Evolutionary conservation across 495 filamentous ascomycete genomes (phyloP).

Genomic region (Parathielavia hyrcaniae): DNA sequence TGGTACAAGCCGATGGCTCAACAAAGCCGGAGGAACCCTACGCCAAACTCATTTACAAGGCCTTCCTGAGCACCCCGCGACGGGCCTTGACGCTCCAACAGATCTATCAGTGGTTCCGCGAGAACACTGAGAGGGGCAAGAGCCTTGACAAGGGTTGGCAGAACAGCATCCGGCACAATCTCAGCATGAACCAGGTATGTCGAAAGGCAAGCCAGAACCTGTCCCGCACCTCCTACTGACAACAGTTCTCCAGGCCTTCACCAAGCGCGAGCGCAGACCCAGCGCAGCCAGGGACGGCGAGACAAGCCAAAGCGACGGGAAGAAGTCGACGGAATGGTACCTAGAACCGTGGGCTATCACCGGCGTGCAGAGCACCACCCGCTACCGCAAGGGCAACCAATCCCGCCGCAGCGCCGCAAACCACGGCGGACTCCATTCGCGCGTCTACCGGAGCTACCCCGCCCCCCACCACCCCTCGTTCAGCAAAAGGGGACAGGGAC

Average conservation of each 20-base stretch:
- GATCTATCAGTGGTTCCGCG: conserved; percentile 84
- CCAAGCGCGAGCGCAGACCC: conserved; percentile 34
- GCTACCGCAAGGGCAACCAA: conserved; percentile 41
- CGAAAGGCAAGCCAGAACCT: not conserved
- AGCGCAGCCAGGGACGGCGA: conserved; percentile 14
- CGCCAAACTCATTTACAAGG: conserved; percentile 71
- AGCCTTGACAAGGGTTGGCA: conserved; percentile 76
- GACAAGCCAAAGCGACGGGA: conserved; percentile 11
- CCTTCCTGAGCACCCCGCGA: conserved; percentile 57
- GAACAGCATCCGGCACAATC: conserved; percentile 93
- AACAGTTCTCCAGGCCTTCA: conserved; percentile 35
- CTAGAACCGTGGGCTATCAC: conserved; percentile 37
- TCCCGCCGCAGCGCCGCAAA: conserved; percentile 16
- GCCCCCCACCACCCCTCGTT: not conserved
- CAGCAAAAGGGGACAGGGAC: not conserved
- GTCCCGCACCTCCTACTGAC: not conserved
- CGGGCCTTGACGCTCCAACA: conserved; percentile 73
- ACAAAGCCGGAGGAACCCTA: conserved; percentile 60
- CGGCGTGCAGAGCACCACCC: conserved; percentile 44
- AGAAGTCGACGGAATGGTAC: conserved; percentile 41
- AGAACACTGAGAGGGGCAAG: conserved; percentile 70
- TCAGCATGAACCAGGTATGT: conserved; percentile 89
- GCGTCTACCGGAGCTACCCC: conserved; percentile 7
- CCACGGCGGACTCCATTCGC: conserved; percentile 1
- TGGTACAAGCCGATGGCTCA: conserved; percentile 1